Conservation (phyloP, 257 asterid species). For the Dorcoceras hygrometricum region DNA sequence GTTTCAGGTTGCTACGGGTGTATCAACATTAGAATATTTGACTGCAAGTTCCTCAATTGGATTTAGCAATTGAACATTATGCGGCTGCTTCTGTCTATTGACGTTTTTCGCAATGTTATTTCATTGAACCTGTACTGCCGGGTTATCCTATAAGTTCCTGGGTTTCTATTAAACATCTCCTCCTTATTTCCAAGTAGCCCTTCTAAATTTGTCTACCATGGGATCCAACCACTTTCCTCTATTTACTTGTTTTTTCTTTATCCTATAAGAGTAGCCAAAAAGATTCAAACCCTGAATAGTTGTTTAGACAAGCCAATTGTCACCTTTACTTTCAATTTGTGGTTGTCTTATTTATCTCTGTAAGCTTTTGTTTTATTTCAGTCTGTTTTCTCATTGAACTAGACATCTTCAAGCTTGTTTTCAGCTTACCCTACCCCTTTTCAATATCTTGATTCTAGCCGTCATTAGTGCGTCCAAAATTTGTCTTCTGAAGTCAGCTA, state of each 20-base stretch:
- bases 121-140: conserved; percentile 70
- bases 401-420: conserved; percentile 21
- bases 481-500: conserved; percentile 31
- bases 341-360: conserved; percentile 21
- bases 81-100: conserved; percentile 67
- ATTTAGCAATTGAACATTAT: conserved; percentile 31
- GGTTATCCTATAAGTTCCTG: conserved; percentile 60
- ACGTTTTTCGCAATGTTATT: conserved; percentile 50
- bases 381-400: neutral
- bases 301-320: conserved; percentile 14
- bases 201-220: conserved; percentile 35
- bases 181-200: conserved; percentile 12
- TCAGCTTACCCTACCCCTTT: conserved; percentile 18
- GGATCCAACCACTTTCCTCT: conserved; percentile 57
- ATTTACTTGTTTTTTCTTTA: conserved; percentile 45
- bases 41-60: conserved; percentile 17
- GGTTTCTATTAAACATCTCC: conserved; percentile 18
- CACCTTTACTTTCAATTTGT: neutral
- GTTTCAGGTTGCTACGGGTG: conserved; percentile 38
- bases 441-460: conserved; percentile 2
- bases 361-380: conserved; percentile 15
- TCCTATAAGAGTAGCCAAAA: conserved; percentile 45
- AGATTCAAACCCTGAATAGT: conserved; percentile 3
- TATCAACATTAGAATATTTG: neutral
- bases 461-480: conserved; percentile 23